Evolutionary conservation across 345 rosid genomes (phyloP).

Genomic region (Sapria himalayana): DNA sequence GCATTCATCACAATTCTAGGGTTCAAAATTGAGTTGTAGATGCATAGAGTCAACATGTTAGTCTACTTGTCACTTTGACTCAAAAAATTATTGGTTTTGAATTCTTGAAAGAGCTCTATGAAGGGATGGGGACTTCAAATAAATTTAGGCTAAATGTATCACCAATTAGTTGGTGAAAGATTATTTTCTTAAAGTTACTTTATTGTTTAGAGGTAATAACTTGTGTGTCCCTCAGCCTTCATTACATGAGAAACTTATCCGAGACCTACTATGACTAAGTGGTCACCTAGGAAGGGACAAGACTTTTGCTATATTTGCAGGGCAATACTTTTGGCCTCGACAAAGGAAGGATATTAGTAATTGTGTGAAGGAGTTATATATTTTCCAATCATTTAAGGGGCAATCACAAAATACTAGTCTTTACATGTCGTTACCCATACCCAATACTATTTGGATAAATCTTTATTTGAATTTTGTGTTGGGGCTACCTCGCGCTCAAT

Average conservation of each 20-base stretch:
- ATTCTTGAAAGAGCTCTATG: not conserved
- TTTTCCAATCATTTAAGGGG: not conserved
- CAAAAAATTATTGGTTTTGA: not conserved
- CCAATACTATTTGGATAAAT: not conserved
- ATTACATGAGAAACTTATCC: not conserved
- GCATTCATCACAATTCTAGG: not conserved
- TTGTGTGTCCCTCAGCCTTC: not conserved
- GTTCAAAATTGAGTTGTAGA: not conserved
- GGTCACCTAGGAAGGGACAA: not conserved
- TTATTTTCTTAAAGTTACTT: not conserved
- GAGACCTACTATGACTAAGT: not conserved
- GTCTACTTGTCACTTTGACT: not conserved
- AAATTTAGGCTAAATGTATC: not conserved
- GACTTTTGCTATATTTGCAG: not conserved
- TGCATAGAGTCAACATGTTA: not conserved
- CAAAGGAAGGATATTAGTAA: not conserved
- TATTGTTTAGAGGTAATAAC: not conserved
- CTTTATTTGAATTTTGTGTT: not conserved
- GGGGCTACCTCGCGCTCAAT: not conserved
- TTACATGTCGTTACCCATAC: not conserved
- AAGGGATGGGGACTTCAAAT: not conserved
- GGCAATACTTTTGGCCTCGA: not conserved
- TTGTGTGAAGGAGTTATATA: not conserved
- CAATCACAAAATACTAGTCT: not conserved
- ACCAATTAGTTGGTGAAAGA: not conserved